Percentiles rank a stretch among this genome's conserved stretches.
These are phyloP conservation scores for Rhodotorula sp. DNA, from an alignment of 1,284 basidiomycete genomes.

Conservation along the genomic window DNA sequence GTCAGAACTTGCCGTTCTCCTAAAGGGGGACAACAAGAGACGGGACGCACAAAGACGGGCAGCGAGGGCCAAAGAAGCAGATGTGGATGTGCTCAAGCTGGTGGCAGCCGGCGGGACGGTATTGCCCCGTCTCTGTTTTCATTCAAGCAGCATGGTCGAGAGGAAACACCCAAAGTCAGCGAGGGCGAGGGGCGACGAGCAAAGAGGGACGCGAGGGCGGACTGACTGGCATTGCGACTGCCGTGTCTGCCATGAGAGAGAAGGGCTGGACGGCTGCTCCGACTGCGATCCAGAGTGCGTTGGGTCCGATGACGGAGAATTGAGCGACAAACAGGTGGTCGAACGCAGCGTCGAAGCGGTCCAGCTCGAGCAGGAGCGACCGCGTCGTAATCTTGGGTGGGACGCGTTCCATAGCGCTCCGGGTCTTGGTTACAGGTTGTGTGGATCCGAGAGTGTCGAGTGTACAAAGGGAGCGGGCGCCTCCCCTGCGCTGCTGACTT, in stretches of 20 bases:
- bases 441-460: background rate
- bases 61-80: slow-evolving; percentile 18
- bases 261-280: slow-evolving; percentile 11
- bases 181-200: background rate
- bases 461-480: no score
- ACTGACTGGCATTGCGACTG: slow-evolving; percentile 31
- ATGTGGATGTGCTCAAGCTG: slow-evolving; percentile 6
- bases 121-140: slow-evolving; percentile 9
- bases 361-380: slow-evolving; percentile 17
- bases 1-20: background rate
- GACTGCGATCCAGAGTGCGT: slow-evolving; percentile 16
- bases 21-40: no score
- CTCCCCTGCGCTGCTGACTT: background rate
- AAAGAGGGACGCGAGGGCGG: background rate
- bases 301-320: slow-evolving; percentile 5
- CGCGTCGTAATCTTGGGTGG: background rate
- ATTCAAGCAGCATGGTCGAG: background rate
- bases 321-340: slow-evolving; percentile 16
- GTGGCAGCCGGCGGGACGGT: slow-evolving; percentile 5
- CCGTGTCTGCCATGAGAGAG: slow-evolving; percentile 18
- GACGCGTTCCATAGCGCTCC: background rate
- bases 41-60: slow-evolving; percentile 5
- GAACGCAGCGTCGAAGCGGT: slow-evolving; percentile 7
- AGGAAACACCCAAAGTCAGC: background rate
- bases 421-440: background rate